Percentiles rank a stretch among this genome's conserved stretches.
Evolutionary conservation across 352 stramenopile genomes (phyloP).

Genomic region (Pythium monospermum): DNA sequence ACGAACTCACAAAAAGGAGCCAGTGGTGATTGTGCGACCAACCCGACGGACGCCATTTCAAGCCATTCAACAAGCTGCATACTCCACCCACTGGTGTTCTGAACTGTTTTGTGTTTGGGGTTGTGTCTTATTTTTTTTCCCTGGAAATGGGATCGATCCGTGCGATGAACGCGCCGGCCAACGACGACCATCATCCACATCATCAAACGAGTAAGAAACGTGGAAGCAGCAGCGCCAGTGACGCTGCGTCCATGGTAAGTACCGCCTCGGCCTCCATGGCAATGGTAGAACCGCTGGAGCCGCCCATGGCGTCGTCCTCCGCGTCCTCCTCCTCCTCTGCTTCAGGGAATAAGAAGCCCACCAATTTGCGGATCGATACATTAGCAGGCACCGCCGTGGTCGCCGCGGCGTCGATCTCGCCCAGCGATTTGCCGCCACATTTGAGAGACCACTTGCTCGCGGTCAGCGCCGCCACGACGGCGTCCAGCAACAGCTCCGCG

Average conservation of each 20-base stretch:
- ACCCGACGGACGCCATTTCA: no score
- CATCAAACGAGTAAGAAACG: constrained; percentile 8
- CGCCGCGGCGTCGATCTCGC: neutral
- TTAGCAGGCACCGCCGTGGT: no score
- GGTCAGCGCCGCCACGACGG: constrained; percentile 24
- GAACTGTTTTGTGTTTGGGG: no score
- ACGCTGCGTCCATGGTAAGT: constrained; percentile 1
- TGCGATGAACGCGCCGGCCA: constrained; percentile 17
- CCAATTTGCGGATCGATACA: no score
- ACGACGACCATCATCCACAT: constrained; percentile 1
- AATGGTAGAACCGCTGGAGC: constrained; percentile 20
- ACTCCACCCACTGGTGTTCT: no score
- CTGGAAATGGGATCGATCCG: constrained; percentile 22
- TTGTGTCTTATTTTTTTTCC: no score
- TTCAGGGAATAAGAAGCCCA: no score
- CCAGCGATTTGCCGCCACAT: constrained; percentile 42
- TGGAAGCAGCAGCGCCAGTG: constrained; percentile 3
- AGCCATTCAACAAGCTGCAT: no score
- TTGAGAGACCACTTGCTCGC: constrained; percentile 54
- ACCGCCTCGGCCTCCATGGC: neutral
- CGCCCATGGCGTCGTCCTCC: constrained; percentile 22
- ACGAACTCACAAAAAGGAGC: no score
- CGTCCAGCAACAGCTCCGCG: constrained; percentile 3
- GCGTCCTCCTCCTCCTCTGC: no score
- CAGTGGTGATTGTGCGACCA: no score